phyloP scores from a whole-genome alignment of 2,329 filamentous ascomycete genomes.

The Dothideomycetes sp. region DNA sequence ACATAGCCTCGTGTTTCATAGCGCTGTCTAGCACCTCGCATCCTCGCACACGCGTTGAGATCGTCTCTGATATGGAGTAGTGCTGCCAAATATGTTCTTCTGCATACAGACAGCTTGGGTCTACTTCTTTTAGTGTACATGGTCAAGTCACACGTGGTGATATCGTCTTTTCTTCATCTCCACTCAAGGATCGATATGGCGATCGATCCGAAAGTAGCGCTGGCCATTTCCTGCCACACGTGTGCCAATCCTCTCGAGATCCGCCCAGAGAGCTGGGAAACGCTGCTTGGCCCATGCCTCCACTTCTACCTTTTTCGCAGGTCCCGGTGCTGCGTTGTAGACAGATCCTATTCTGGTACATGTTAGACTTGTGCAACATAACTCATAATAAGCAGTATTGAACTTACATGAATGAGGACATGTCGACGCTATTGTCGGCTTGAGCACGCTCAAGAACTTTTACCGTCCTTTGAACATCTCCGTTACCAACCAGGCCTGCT shows the following conservation, averaged over 20 bases:
- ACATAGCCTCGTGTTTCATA: too few relatives aligned
- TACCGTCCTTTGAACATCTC: conserved; percentile 56
- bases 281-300: conserved; percentile 61
- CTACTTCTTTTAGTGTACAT: neutral
- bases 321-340: conserved; percentile 60
- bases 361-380: conserved; percentile 2
- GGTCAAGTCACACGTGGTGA: neutral
- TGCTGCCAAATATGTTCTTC: too few relatives aligned
- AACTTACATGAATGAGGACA: conserved; percentile 64
- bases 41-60: too few relatives aligned
- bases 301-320: conserved; percentile 52
- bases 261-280: conserved; percentile 59
- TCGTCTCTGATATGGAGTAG: too few relatives aligned
- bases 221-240: conserved; percentile 10
- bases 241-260: conserved; percentile 45
- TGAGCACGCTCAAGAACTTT: conserved; percentile 57
- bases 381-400: neutral
- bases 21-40: too few relatives aligned
- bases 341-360: conserved; percentile 55
- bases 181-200: conserved; percentile 10
- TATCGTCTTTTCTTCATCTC: neutral
- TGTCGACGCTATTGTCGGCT: conserved; percentile 52
- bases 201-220: conserved; percentile 17
- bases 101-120: too few relatives aligned
- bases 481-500: conserved; percentile 63